Conservation (phyloP, 768 basidiomycete genomes). For the Tylopilus felleus region DNA sequence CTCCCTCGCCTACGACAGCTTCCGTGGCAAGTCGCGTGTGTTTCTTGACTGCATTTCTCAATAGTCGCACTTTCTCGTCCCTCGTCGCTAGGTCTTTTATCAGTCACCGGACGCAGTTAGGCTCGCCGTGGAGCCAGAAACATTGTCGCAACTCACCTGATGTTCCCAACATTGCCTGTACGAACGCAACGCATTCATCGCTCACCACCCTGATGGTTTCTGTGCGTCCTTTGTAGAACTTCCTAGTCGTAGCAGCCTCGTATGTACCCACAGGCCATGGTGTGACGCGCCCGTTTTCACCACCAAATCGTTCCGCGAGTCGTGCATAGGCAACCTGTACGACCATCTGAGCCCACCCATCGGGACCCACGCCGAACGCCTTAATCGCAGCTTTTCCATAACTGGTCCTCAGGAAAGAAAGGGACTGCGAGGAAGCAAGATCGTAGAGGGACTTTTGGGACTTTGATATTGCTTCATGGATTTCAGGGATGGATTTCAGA, state of each 20-base stretch:
- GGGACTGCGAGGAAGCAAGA: conserved; percentile 60
- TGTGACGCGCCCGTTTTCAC: conserved; percentile 18
- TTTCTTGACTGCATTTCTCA: conserved; percentile 57
- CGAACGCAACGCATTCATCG: conserved; percentile 73
- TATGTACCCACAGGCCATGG: conserved; percentile 77
- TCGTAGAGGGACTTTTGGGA: conserved; percentile 55
- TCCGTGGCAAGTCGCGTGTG: conserved; percentile 65
- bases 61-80: conserved; percentile 49
- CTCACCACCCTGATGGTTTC: conserved; percentile 90
- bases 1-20: conserved; percentile 66
- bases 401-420: conserved; percentile 59
- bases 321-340: conserved; percentile 87
- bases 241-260: conserved; percentile 89
- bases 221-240: conserved; percentile 85
- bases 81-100: conserved; percentile 16
- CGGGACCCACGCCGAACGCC: conserved; percentile 83
- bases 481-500: conserved; percentile 38
- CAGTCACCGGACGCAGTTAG: background rate
- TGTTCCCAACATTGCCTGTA: conserved; percentile 65
- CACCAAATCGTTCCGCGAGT: conserved; percentile 41
- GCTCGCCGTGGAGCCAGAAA: background rate
- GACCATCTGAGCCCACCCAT: conserved; percentile 92
- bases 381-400: conserved; percentile 91
- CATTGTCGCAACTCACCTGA: conserved; percentile 22
- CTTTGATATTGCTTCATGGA: conserved; percentile 44